Evolutionary conservation across 1,284 basidiomycete species (phyloP).

Genomic region (Ustilago loliicola): DNA sequence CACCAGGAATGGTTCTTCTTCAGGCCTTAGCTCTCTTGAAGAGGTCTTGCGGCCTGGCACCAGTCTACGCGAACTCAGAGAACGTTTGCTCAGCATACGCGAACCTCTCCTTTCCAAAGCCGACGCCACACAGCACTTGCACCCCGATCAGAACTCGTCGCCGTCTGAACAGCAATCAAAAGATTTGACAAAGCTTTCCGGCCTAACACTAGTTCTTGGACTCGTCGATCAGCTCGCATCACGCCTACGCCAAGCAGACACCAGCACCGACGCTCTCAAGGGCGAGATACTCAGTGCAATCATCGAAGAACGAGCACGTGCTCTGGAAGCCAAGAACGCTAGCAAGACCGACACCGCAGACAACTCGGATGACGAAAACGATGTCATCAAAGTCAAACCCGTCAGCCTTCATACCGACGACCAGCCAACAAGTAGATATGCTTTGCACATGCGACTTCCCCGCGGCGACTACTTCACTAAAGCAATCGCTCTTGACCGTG

Average conservation of each 20-base stretch:
- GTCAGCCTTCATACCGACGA: conserved; percentile 7
- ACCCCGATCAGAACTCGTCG: neutral
- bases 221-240: conserved; percentile 52
- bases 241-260: conserved; percentile 25
- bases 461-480: conserved; percentile 67
- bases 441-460: conserved; percentile 67
- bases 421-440: conserved; percentile 41
- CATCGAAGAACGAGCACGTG: conserved; percentile 25
- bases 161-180: conserved; percentile 5
- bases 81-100: conserved; percentile 23
- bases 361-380: neutral
- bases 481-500: conserved; percentile 45
- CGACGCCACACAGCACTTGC: conserved; percentile 19
- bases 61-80: conserved; percentile 29
- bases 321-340: conserved; percentile 25
- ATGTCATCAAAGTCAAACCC: neutral
- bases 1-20: neutral
- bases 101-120: conserved; percentile 28
- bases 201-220: conserved; percentile 33
- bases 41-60: conserved; percentile 26
- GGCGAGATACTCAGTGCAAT: conserved; percentile 26
- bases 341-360: conserved; percentile 6
- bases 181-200: conserved; percentile 27
- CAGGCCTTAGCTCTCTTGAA: conserved; percentile 5
- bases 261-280: conserved; percentile 22